Evolutionary conservation across 768 basidiomycete species (phyloP).

Genomic region (Trametes cingulata): DNA sequence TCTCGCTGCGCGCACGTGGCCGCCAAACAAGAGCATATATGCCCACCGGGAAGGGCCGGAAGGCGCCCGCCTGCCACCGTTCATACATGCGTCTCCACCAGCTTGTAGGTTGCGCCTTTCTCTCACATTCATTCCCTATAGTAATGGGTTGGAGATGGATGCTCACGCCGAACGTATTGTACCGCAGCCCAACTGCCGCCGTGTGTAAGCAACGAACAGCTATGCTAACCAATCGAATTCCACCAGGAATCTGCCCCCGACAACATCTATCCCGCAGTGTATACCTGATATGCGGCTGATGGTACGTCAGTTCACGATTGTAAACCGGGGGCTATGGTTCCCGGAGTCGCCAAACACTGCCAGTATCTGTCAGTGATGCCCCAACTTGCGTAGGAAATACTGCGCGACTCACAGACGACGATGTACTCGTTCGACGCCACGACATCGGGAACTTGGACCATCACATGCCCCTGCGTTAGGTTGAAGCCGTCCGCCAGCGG

Average conservation of each 20-base stretch:
- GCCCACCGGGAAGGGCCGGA: too few relatives aligned
- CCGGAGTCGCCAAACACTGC: constrained; percentile 72
- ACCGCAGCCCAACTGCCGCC: too few relatives aligned
- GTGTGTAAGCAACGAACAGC: too few relatives aligned
- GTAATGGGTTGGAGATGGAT: too few relatives aligned
- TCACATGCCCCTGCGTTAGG: constrained; percentile 48
- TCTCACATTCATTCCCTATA: too few relatives aligned
- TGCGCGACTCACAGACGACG: constrained; percentile 56
- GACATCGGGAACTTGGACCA: constrained; percentile 55
- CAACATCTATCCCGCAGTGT: neutral
- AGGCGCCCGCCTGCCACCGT: too few relatives aligned
- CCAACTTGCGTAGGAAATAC: neutral
- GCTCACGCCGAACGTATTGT: too few relatives aligned
- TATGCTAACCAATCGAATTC: neutral
- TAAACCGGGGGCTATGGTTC: constrained; percentile 58
- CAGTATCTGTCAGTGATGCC: neutral
- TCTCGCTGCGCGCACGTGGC: too few relatives aligned
- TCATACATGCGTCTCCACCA: too few relatives aligned
- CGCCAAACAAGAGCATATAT: too few relatives aligned
- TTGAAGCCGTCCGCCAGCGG: constrained; percentile 61
- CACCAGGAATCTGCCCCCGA: neutral
- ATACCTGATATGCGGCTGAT: too few relatives aligned
- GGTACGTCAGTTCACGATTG: constrained; percentile 40
- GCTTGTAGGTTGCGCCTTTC: too few relatives aligned
- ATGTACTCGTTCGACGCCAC: constrained; percentile 50